Conservation (phyloP, 495 filamentous ascomycete genomes). For the Cercophora samala region DNA sequence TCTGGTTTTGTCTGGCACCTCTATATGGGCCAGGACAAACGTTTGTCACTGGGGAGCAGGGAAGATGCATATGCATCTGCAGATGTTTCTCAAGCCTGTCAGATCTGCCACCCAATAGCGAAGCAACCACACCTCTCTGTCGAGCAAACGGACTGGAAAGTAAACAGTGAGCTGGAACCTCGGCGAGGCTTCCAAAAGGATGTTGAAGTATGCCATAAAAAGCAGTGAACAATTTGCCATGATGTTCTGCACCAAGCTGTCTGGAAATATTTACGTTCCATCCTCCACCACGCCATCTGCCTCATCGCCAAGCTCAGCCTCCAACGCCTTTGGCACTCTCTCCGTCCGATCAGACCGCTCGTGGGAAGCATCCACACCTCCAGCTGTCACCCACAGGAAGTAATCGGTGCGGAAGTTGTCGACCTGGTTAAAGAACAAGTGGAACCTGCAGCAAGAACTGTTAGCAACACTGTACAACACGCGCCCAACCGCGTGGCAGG, state of each 20-base stretch:
- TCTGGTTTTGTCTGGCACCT: background rate
- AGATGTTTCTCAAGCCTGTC: background rate
- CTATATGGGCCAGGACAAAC: background rate
- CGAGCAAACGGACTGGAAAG: background rate
- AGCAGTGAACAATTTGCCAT: background rate
- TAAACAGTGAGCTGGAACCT: too few species aligned
- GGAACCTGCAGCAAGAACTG: slow-evolving; percentile 53
- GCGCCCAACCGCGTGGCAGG: background rate
- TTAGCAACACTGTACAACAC: slow-evolving; percentile 13
- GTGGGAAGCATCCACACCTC: slow-evolving; percentile 55
- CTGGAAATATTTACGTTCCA: slow-evolving; percentile 16
- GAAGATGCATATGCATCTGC: background rate
- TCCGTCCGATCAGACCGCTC: slow-evolving; percentile 35
- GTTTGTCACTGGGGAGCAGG: background rate
- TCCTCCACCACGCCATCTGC: slow-evolving; percentile 37
- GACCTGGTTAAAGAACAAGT: slow-evolving; percentile 78
- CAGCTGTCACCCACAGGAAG: slow-evolving; percentile 74
- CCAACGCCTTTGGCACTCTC: slow-evolving; percentile 32
- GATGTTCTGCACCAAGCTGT: background rate
- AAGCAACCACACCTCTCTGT: background rate
- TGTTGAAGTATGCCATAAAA: background rate
- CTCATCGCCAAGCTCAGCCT: slow-evolving; percentile 40
- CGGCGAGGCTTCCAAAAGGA: too few species aligned
- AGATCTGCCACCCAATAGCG: background rate
- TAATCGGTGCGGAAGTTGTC: slow-evolving; percentile 69